These are phyloP conservation scores for Penicillium sp. DNA, from an alignment of 2,329 filamentous ascomycete species.

Conservation along the genomic window DNA sequence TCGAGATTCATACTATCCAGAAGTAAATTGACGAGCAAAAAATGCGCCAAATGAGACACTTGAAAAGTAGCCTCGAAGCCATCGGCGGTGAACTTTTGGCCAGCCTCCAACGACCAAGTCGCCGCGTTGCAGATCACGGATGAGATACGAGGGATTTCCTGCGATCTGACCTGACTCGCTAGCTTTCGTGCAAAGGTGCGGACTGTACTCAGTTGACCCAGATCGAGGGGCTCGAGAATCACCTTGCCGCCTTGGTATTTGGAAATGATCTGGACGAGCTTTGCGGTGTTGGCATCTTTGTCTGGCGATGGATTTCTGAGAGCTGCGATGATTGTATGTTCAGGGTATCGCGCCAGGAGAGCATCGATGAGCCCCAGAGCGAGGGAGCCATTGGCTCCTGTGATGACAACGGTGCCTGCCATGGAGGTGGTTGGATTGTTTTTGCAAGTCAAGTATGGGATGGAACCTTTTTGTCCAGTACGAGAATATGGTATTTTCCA, in stretches of 20 bases:
- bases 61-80: conserved; percentile 38
- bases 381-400: conserved; percentile 30
- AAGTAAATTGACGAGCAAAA: conserved; percentile 34
- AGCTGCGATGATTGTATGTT: conserved; percentile 22
- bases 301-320: conserved; percentile 25
- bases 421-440: conserved; percentile 3
- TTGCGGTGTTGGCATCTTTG: conserved; percentile 24
- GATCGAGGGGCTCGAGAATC: conserved; percentile 33
- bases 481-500: too few relatives aligned
- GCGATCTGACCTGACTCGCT: conserved; percentile 21
- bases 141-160: conserved; percentile 27
- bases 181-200: conserved; percentile 28
- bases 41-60: conserved; percentile 37
- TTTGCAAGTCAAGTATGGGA: too few relatives aligned
- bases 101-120: conserved; percentile 32
- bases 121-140: conserved; percentile 41
- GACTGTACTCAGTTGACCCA: conserved; percentile 31
- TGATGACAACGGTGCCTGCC: conserved; percentile 24
- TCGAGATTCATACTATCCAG: conserved; percentile 21
- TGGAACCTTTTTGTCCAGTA: too few relatives aligned
- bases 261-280: conserved; percentile 16
- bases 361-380: conserved; percentile 24
- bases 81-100: conserved; percentile 31
- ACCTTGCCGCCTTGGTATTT: conserved; percentile 20
- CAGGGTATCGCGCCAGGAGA: conserved; percentile 20